These are phyloP conservation scores for Thinopyrum elongatum DNA, from an alignment of 176 grass and related monocot genomes.

Conservation along the genomic window DNA sequence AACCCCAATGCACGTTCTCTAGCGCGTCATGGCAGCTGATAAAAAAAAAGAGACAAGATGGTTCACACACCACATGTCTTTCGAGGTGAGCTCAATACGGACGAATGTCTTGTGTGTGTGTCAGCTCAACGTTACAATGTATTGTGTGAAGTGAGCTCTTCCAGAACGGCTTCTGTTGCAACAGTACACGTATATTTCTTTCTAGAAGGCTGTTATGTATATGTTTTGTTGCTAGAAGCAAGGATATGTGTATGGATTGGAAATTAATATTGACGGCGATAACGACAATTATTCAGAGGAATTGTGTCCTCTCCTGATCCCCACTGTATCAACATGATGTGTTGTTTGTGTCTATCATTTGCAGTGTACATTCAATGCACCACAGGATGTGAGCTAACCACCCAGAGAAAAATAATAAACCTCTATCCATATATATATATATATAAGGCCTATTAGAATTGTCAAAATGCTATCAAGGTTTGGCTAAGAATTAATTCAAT, in stretches of 20 bases:
- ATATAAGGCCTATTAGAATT: not conserved
- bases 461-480: not conserved
- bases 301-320: not conserved
- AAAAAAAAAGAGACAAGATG: not conserved
- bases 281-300: not conserved
- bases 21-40: not conserved
- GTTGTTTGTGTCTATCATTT: not conserved
- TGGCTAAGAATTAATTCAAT: not conserved
- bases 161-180: not conserved
- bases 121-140: not conserved
- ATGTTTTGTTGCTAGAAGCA: not conserved
- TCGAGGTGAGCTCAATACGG: no score
- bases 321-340: not conserved
- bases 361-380: not conserved
- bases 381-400: not conserved
- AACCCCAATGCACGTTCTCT: not conserved
- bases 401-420: not conserved
- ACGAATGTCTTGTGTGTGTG: not conserved
- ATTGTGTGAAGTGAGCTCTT: not conserved
- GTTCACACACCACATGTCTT: not conserved
- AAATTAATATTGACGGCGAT: not conserved
- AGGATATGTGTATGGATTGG: not conserved
- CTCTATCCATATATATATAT: not conserved
- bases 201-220: not conserved
- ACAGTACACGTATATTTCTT: not conserved